Conservation (phyloP, 2,329 filamentous ascomycete species). For the Talaromyces verruculosus region DNA sequence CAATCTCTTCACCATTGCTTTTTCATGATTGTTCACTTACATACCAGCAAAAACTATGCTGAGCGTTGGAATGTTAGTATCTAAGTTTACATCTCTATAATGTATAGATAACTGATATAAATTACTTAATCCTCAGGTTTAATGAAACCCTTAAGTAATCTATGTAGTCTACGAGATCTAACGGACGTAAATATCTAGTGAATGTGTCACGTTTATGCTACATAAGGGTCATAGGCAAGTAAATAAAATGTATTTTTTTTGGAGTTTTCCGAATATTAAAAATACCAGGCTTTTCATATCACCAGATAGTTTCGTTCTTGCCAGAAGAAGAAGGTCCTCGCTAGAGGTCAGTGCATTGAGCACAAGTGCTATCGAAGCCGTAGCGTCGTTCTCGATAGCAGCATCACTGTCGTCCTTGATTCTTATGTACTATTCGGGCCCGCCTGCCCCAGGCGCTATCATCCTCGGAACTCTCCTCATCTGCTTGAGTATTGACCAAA, state of each 20-base stretch:
- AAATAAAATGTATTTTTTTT: background rate
- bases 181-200: too few relatives aligned
- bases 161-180: too few relatives aligned
- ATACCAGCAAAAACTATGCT: too few relatives aligned
- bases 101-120: too few relatives aligned
- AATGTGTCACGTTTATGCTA: too few relatives aligned
- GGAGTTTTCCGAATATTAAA: background rate
- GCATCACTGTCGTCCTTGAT: background rate
- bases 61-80: too few relatives aligned
- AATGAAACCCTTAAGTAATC: too few relatives aligned
- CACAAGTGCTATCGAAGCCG: background rate
- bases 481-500: background rate
- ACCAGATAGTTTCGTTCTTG: background rate
- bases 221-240: too few relatives aligned
- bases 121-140: too few relatives aligned
- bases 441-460: background rate
- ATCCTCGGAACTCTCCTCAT: background rate
- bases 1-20: too few relatives aligned
- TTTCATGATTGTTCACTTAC: too few relatives aligned
- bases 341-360: background rate
- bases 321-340: background rate
- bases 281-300: background rate
- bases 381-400: background rate
- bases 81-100: too few relatives aligned
- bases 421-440: background rate